phyloP scores from a whole-genome alignment of 2,329 filamentous ascomycete species.

The Beauveria medogensis region DNA sequence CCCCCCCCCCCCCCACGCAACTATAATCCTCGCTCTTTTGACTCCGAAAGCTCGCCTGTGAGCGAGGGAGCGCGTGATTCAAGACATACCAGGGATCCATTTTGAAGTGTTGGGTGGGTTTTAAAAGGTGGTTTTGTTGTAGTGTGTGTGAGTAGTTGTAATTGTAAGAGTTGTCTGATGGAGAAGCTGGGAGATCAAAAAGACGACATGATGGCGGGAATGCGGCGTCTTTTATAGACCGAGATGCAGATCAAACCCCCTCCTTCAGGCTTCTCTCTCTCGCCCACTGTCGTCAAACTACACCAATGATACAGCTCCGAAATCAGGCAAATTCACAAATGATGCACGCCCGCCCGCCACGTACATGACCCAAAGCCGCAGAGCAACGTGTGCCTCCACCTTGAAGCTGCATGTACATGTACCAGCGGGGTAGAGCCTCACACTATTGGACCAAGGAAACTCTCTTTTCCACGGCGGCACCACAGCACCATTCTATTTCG shows the following conservation, averaged over 20 bases:
- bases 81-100: conserved; percentile 11
- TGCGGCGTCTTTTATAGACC: conserved; percentile 6
- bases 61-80: background rate
- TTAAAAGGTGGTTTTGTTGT: background rate
- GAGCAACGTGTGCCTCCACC: conserved; percentile 6
- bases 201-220: background rate
- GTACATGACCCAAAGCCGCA: background rate
- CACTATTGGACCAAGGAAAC: background rate
- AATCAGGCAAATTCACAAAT: conserved; percentile 2
- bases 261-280: background rate
- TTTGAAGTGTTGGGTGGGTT: background rate
- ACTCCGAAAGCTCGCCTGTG: background rate
- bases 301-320: conserved; percentile 1
- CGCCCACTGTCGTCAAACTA: background rate
- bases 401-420: conserved; percentile 1
- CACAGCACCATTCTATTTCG: background rate
- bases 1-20: no score
- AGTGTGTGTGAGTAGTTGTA: background rate
- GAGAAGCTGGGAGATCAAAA: background rate
- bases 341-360: conserved; percentile 1
- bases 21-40: background rate
- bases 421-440: conserved; percentile 6
- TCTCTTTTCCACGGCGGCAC: background rate
- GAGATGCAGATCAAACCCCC: background rate
- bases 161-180: background rate